These are phyloP conservation scores for Bjerkandera adusta DNA, from an alignment of 1,284 basidiomycete genomes.

Conservation along the genomic window DNA sequence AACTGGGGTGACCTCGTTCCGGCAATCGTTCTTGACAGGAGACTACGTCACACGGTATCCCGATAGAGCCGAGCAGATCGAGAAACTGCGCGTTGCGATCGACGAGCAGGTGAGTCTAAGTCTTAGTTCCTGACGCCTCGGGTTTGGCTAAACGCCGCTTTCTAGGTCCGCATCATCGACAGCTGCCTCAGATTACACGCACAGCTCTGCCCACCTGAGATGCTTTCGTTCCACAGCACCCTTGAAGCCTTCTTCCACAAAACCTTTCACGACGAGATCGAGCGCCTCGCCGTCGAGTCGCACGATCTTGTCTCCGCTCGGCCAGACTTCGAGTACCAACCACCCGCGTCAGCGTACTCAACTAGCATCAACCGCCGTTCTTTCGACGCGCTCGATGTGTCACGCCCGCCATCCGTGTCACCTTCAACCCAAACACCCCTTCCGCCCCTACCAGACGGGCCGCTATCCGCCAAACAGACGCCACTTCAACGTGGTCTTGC, in stretches of 20 bases:
- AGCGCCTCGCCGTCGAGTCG: slow-evolving; percentile 53
- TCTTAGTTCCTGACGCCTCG: neutral
- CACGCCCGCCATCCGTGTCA: slow-evolving; percentile 45
- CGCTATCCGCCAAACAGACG: slow-evolving; percentile 53
- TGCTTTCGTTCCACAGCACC: slow-evolving; percentile 89
- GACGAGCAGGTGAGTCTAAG: slow-evolving; percentile 70
- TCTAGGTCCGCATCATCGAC: slow-evolving; percentile 76
- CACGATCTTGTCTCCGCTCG: slow-evolving; percentile 19
- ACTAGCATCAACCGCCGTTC: slow-evolving; percentile 13
- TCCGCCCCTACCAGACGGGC: slow-evolving; percentile 20
- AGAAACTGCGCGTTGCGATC: slow-evolving; percentile 71
- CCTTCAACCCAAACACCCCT: slow-evolving; percentile 30
- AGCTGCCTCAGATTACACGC: slow-evolving; percentile 83
- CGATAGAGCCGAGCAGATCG: slow-evolving; percentile 67
- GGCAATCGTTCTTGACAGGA: slow-evolving; percentile 73
- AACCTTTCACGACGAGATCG: slow-evolving; percentile 89
- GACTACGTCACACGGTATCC: slow-evolving; percentile 71
- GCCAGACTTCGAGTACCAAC: slow-evolving; percentile 7
- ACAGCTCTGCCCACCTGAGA: slow-evolving; percentile 81
- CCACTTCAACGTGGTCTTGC: slow-evolving; percentile 76
- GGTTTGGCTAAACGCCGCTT: neutral
- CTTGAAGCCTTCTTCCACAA: slow-evolving; percentile 87
- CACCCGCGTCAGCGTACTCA: neutral
- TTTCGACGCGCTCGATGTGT: slow-evolving; percentile 14
- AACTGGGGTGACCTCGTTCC: slow-evolving; percentile 77